Percentiles rank a stretch among this genome's conserved stretches.
phyloP scores from a whole-genome alignment of 2,329 filamentous ascomycete genomes.

The Talaromyces verruculosus region DNA sequence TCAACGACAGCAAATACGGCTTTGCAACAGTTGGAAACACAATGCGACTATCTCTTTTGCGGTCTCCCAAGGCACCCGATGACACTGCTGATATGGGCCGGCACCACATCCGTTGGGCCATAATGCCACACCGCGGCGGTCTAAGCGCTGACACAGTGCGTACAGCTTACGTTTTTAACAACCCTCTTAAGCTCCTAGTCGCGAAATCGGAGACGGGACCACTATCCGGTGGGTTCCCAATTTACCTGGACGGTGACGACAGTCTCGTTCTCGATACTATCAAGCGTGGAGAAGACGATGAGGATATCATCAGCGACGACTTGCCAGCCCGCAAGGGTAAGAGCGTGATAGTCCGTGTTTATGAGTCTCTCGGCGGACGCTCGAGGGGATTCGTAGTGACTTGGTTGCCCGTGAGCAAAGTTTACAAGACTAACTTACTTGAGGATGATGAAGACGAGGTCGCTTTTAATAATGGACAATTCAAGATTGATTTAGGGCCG shows the following conservation, averaged over 20 bases:
- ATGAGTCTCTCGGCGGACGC: conserved; percentile 83
- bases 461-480: conserved; percentile 41
- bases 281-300: conserved; percentile 89
- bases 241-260: conserved; percentile 65
- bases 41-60: conserved; percentile 84
- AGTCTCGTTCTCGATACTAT: conserved; percentile 81
- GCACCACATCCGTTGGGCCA: conserved; percentile 85
- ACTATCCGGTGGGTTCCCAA: conserved; percentile 36
- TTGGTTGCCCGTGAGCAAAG: conserved; percentile 69
- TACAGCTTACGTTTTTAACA: conserved; percentile 88
- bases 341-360: conserved; percentile 81
- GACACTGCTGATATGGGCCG: conserved; percentile 90
- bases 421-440: conserved; percentile 79
- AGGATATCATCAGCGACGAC: conserved; percentile 61
- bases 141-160: conserved; percentile 73
- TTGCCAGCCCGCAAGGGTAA: conserved; percentile 67
- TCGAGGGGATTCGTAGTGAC: conserved; percentile 69
- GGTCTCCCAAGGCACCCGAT: conserved; percentile 89
- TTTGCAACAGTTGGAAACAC: conserved; percentile 85
- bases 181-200: conserved; percentile 62
- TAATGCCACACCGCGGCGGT: conserved; percentile 76
- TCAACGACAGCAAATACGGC: conserved; percentile 95
- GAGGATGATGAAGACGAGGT: conserved; percentile 80
- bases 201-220: conserved; percentile 26
- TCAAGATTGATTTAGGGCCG: conserved; percentile 66